Base-by-base conservation (phyloP, 257 asterid species). In the Petrea volubilis region DNA sequence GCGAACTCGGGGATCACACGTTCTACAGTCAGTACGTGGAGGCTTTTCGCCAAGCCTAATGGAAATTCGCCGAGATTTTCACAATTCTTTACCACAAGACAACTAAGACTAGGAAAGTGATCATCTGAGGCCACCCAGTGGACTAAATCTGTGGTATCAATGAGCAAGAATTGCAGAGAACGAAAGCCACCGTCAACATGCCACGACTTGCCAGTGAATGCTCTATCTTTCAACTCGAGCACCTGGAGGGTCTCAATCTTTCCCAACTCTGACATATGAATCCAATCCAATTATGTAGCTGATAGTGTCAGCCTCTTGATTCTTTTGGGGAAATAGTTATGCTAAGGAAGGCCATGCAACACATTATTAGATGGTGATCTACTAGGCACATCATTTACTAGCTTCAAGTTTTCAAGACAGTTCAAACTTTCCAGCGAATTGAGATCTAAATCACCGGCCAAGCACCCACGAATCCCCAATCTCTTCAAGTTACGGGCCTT, bases 1-100 rank as follows among this genome's bases (percentile, higher is more conserved):
- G 71, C 76, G 0, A 55, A 31, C 33, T 13, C 10, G 7, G 49
- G n/a, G n/a, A n/a, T 31, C 9, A 57, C 78, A 10, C 69, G 60
- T 38, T 57, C 71, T 20, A 73, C 15, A 10, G 70, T 68, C 76
- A 77, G 58, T 10, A 3, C 40, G 70, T 72, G 61, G 1, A 83
- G 80, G 63, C 74, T 83, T 17, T 72, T 60, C 66, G 7, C 41
- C 65, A 74, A 13, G 52, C 56, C 66, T 7, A 34, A 3, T 4
- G 85, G 85, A n/a, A 83, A 52, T 33, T 34, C 75, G 4, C 38
- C 66, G 2, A 83, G 83, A 14, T 29, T 38, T 36, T 36, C 52
- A 24, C 84, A 83, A 58, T 67, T 65, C 50, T 28, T 60, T n/a
- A 83, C 70, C 28, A 60, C 73, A 6, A 82, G 79, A 51, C 55